Conservation (phyloP, 768 basidiomycete genomes). For the Roridomyces roridus region DNA sequence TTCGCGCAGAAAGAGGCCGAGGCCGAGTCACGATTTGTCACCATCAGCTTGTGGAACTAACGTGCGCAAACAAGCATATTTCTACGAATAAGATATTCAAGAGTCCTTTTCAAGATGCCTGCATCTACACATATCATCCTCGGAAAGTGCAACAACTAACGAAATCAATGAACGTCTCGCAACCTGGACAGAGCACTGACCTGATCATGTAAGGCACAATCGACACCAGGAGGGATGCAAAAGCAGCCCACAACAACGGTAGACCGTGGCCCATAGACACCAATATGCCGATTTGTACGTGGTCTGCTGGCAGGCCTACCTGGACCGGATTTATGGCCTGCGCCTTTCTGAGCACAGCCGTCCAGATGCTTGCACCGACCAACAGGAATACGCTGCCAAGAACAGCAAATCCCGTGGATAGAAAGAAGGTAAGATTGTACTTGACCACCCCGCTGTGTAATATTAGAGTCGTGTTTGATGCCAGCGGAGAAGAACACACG, state of each 20-base stretch:
- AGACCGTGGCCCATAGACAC: constrained; percentile 68
- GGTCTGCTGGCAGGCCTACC: constrained; percentile 40
- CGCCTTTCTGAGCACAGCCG: constrained; percentile 70
- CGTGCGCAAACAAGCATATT: not conserved
- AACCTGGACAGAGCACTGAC: constrained; percentile 44
- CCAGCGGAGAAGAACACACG: constrained; percentile 50
- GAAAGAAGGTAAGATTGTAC: constrained; percentile 67
- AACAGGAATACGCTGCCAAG: constrained; percentile 67
- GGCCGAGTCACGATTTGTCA: not conserved
- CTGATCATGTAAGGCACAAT: constrained; percentile 80
- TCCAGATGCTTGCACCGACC: constrained; percentile 79
- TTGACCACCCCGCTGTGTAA: constrained; percentile 66
- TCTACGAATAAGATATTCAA: constrained; percentile 23
- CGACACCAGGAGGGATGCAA: constrained; percentile 68
- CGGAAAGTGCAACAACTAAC: constrained; percentile 83
- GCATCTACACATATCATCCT: constrained; percentile 45
- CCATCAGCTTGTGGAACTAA: not conserved
- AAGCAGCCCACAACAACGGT: constrained; percentile 77
- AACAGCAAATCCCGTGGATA: constrained; percentile 68
- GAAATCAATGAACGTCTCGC: not conserved
- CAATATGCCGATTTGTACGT: constrained; percentile 62
- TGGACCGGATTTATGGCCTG: constrained; percentile 61
- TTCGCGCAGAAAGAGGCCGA: constrained; percentile 7
- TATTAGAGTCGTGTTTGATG: constrained; percentile 5
- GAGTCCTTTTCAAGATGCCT: constrained; percentile 6